Percentiles rank a stretch among this genome's conserved stretches.
Conservation (phyloP, 305 asterid species). For the Rubia occidens region DNA sequence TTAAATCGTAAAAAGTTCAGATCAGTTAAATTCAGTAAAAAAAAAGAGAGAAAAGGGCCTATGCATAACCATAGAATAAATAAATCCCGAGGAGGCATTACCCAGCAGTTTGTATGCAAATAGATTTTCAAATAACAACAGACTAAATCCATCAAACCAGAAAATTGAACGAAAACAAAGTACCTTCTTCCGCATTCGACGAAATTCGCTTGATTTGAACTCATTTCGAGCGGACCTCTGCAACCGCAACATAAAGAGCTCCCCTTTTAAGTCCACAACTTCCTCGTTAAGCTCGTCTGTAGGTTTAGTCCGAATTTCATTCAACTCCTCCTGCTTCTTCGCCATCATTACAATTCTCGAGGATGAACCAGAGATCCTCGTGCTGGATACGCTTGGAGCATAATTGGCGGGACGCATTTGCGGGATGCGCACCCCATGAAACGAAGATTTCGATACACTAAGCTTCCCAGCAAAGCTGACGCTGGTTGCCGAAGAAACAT, state of each 20-base stretch:
- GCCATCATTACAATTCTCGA: conserved; percentile 65
- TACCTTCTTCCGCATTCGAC: conserved; percentile 85
- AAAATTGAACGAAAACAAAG: background rate
- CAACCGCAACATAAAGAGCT: conserved; percentile 92
- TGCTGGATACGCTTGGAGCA: conserved; percentile 17
- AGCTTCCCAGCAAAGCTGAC: conserved; percentile 32
- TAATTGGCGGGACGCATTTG: conserved; percentile 33
- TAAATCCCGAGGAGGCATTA: conserved; percentile 8
- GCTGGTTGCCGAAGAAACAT: conserved; percentile 43
- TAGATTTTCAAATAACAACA: background rate
- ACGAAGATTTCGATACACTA: conserved; percentile 33
- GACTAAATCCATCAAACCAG: background rate
- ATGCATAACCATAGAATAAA: background rate
- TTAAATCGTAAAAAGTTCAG: background rate
- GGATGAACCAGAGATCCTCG: conserved; percentile 21
- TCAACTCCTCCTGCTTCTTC: conserved; percentile 66
- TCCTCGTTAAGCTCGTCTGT: conserved; percentile 78
- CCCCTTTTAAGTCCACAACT: conserved; percentile 91
- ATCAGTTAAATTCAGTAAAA: background rate
- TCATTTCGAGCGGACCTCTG: conserved; percentile 87
- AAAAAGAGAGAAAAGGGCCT: background rate
- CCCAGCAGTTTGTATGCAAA: background rate
- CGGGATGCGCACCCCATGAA: conserved; percentile 51
- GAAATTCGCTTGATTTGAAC: conserved; percentile 84
- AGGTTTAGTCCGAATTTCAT: conserved; percentile 65